Evolutionary conservation across 371 early-diverging fungal genomes (phyloP), one percentile per base, ranked within the genome.

Genomic region (Mucor sp.): DNA sequence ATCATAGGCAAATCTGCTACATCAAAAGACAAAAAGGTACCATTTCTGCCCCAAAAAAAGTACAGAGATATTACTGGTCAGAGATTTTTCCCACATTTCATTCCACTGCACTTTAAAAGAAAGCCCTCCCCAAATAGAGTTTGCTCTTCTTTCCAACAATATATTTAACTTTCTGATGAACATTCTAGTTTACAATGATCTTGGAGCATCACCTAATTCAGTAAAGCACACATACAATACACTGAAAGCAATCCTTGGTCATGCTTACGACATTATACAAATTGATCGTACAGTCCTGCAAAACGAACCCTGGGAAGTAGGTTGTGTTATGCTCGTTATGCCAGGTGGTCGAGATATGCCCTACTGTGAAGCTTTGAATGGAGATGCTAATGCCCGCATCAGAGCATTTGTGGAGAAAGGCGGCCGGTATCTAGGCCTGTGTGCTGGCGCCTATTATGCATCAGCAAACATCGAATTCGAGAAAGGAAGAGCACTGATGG

Each of bases 371-470:
- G 86, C 89, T 59, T 78, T 97, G 58, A 78, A 84, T 43, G 91
- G 90, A 1, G 66, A 67, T 23, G 77, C 83, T 53, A 88, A 91
- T 60, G 58, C 57, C 7, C 85, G 87, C 27, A 93, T 98, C 63
- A 66, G 71, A 15, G 62, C 76, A 14, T 99, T 88, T 81, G 94
- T 98, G 4, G 41, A 73, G 1, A 62, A 71, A 17, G 97, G 97
- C 9, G 99, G 99, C 4, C 81, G 85, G 14, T 97, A 94, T 72
- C 76, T 95, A 37, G 99, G 99, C 0, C 82, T 99, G 15, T 97
- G 98, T 71, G 97, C 96, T 0, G 99, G 98, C 14, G 97, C 90
- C 0, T 96, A 97, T 72, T 96, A 93, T 78, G 96, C 85, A 2
- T 82, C 87, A 19, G 71, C 67, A 1, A 64, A 74, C 14, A 87